These are phyloP conservation scores for Huntiella bhutanensis DNA, from an alignment of 2,329 filamentous ascomycete species.

Conservation along the genomic window DNA sequence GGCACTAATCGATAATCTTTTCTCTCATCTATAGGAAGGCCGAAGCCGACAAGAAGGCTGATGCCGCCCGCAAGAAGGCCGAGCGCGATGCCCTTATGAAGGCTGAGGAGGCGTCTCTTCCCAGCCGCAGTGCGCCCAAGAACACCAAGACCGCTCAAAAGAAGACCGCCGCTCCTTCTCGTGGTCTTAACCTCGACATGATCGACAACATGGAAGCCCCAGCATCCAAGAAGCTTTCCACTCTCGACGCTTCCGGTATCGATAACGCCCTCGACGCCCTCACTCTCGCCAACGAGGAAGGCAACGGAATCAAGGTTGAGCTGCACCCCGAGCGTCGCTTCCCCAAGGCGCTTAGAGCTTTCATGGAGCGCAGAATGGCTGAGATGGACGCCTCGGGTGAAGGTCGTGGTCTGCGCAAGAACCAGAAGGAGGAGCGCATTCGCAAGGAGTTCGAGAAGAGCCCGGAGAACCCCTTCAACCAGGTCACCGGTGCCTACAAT, in stretches of 20 bases:
- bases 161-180: conserved; percentile 32
- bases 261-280: conserved; percentile 86
- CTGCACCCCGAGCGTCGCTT: conserved; percentile 73
- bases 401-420: conserved; percentile 50
- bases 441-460: conserved; percentile 88
- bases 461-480: conserved; percentile 89
- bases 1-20: neutral
- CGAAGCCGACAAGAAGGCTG: conserved; percentile 66
- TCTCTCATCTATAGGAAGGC: conserved; percentile 43
- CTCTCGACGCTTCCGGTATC: conserved; percentile 71
- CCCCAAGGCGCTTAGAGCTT: conserved; percentile 69
- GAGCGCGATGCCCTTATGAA: conserved; percentile 68
- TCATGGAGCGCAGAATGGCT: conserved; percentile 58
- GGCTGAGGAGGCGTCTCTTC: conserved; percentile 56
- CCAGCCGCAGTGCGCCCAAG: conserved; percentile 42
- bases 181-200: conserved; percentile 55
- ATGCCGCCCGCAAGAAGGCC: conserved; percentile 73
- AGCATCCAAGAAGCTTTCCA: conserved; percentile 23
- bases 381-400: conserved; percentile 74
- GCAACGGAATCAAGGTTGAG: conserved; percentile 48
- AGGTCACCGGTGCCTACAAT: conserved; percentile 59
- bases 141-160: conserved; percentile 40
- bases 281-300: conserved; percentile 35
- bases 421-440: conserved; percentile 72
- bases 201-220: conserved; percentile 56